Percentiles rank a stretch among this genome's conserved stretches.
Conservation (phyloP, 1,139 yeast species). For the Sugiyamaella pinicola region DNA sequence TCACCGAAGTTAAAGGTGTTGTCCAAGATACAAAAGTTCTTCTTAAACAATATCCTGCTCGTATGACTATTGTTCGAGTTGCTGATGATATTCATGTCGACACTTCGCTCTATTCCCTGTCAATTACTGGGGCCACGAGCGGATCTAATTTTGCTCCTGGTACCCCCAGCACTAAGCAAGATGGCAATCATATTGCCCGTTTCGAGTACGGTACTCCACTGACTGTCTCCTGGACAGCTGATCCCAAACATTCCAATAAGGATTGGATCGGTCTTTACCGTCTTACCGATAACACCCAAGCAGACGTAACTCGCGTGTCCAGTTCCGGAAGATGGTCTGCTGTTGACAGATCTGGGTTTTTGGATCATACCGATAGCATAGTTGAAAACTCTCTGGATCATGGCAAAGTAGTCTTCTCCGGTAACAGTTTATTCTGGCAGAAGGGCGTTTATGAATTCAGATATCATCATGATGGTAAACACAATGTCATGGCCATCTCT, state of each 20-base stretch:
- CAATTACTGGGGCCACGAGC: conserved; percentile 24
- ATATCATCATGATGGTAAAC: conserved; percentile 70
- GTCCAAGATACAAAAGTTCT: conserved; percentile 40
- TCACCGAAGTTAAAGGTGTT: conserved; percentile 35
- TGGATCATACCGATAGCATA: conserved; percentile 35
- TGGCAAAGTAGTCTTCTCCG: conserved; percentile 58
- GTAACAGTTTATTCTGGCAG: conserved; percentile 61
- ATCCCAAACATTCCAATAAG: conserved; percentile 47
- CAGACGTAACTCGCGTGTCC: conserved; percentile 61
- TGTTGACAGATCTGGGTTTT: conserved; percentile 44
- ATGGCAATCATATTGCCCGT: conserved; percentile 19
- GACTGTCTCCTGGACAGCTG: conserved; percentile 58
- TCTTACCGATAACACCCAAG: conserved; percentile 61
- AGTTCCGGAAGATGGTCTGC: conserved; percentile 75
- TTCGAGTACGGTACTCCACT: conserved; percentile 53
- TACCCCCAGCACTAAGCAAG: neutral
- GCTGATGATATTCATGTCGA: conserved; percentile 39
- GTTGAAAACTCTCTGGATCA: conserved; percentile 37
- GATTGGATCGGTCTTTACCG: conserved; percentile 86
- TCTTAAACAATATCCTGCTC: conserved; percentile 43
- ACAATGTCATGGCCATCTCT: conserved; percentile 68
- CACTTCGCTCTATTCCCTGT: conserved; percentile 34
- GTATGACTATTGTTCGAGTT: conserved; percentile 40
- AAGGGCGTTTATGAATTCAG: conserved; percentile 77
- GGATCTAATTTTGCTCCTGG: conserved; percentile 6